Percentiles rank a stretch among this genome's conserved stretches.
phyloP scores from a whole-genome alignment of 2,329 filamentous ascomycete species.

The Ophiosphaerella korrae region DNA sequence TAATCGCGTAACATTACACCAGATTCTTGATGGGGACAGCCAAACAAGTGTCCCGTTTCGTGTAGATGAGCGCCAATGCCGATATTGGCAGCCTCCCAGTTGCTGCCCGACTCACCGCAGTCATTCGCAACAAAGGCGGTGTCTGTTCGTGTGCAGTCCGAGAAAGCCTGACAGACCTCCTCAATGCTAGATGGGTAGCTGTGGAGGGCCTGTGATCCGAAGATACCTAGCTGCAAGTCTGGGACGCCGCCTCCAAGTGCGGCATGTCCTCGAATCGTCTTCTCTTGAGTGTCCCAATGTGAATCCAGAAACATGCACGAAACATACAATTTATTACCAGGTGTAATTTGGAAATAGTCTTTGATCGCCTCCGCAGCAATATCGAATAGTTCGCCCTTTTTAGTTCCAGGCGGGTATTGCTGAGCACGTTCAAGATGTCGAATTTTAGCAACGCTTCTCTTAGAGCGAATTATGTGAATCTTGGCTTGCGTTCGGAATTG shows the following conservation, averaged over 20 bases:
- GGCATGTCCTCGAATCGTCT: conserved; percentile 78
- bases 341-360: conserved; percentile 73
- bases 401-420: conserved; percentile 71
- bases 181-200: conserved; percentile 89
- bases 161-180: conserved; percentile 86
- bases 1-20: conserved; percentile 96
- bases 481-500: conserved; percentile 89
- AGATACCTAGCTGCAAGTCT: conserved; percentile 82
- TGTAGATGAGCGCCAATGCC: conserved; percentile 93
- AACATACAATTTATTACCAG: conserved; percentile 85
- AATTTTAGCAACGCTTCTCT: conserved; percentile 85
- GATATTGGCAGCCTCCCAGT: conserved; percentile 93
- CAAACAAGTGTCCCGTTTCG: conserved; percentile 87
- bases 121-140: conserved; percentile 81
- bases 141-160: conserved; percentile 88
- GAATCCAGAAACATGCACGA: conserved; percentile 85
- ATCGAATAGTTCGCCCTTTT: conserved; percentile 74
- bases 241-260: conserved; percentile 77
- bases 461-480: conserved; percentile 80
- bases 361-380: conserved; percentile 80
- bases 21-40: conserved; percentile 84
- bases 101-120: conserved; percentile 83
- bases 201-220: conserved; percentile 89
- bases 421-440: conserved; percentile 78
- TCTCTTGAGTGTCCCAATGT: conserved; percentile 77